These are phyloP conservation scores for Trametes sanguinea DNA, from an alignment of 768 basidiomycete species.

Conservation along the genomic window DNA sequence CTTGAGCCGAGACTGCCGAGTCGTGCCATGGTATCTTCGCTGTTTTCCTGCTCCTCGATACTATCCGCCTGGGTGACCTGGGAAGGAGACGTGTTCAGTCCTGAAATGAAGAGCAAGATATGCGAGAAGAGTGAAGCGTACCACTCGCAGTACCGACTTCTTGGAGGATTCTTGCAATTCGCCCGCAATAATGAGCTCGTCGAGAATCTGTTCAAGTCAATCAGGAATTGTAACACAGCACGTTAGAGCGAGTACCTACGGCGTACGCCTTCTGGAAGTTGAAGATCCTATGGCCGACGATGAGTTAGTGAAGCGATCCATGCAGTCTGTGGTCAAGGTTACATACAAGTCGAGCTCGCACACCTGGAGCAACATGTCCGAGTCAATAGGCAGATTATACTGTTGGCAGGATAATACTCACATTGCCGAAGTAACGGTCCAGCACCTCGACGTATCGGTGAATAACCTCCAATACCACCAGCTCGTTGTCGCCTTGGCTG, in stretches of 20 bases:
- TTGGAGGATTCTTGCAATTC: slow-evolving; percentile 94
- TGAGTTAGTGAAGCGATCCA: neutral
- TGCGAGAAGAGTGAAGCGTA: slow-evolving; percentile 29
- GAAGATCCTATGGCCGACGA: slow-evolving; percentile 67
- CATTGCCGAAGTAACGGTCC: slow-evolving; percentile 84
- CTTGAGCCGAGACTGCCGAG: slow-evolving; percentile 59
- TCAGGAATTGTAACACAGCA: neutral
- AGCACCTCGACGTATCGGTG: slow-evolving; percentile 95
- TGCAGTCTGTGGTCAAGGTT: neutral
- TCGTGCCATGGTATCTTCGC: slow-evolving; percentile 79
- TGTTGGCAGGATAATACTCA: slow-evolving; percentile 35
- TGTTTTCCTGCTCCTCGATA: slow-evolving; percentile 83
- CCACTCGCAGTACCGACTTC: slow-evolving; percentile 63
- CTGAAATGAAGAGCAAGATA: neutral
- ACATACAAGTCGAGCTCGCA: slow-evolving; percentile 90
- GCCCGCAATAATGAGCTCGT: slow-evolving; percentile 91
- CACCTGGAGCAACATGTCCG: slow-evolving; percentile 48
- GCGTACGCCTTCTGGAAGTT: slow-evolving; percentile 97
- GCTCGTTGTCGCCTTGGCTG: slow-evolving; percentile 83
- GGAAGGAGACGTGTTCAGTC: neutral
- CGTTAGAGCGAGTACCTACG: slow-evolving; percentile 42
- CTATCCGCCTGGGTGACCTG: slow-evolving; percentile 85
- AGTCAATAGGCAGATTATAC: neutral
- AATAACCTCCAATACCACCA: slow-evolving; percentile 88
- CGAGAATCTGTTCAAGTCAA: slow-evolving; percentile 60